phyloP scores from a whole-genome alignment of 2,329 filamentous ascomycete genomes.

The Tothia fuscella region DNA sequence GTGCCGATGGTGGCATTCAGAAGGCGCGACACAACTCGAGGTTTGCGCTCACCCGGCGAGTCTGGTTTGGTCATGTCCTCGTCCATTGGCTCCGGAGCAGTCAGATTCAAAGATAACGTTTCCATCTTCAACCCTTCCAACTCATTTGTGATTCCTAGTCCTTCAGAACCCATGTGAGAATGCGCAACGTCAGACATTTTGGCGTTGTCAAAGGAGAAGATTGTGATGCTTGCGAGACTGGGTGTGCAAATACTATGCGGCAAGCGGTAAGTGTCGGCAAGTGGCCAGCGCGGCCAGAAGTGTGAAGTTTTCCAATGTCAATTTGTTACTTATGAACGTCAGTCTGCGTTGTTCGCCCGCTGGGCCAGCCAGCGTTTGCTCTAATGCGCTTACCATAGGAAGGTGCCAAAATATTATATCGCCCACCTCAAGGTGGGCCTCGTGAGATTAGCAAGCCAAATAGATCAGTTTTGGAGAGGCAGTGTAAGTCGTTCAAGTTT shows the following conservation, averaged over 20 bases:
- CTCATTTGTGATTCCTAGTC: not conserved
- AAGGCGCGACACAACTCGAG: too few relatives aligned
- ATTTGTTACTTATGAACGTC: not conserved
- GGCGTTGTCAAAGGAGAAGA: constrained; percentile 4
- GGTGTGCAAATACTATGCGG: not conserved
- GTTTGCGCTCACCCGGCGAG: not conserved
- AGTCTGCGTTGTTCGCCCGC: too few relatives aligned
- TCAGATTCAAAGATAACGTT: not conserved
- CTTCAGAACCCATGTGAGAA: not conserved
- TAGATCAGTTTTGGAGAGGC: not conserved
- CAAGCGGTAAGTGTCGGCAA: not conserved
- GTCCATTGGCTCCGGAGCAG: not conserved
- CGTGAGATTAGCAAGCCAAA: constrained; percentile 1
- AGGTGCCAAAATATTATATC: not conserved
- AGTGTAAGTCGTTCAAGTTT: too few relatives aligned
- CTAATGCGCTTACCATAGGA: not conserved
- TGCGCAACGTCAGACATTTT: not conserved
- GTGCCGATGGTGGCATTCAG: not conserved
- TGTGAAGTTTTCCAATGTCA: not conserved
- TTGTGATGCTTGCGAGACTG: not conserved
- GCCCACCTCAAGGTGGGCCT: constrained; percentile 3
- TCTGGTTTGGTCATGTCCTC: not conserved
- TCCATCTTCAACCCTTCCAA: too few relatives aligned
- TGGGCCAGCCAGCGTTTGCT: not conserved
- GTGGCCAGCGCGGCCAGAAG: not conserved